Conservation (phyloP, 2,329 filamentous ascomycete genomes). For the Fusarium sp. region DNA sequence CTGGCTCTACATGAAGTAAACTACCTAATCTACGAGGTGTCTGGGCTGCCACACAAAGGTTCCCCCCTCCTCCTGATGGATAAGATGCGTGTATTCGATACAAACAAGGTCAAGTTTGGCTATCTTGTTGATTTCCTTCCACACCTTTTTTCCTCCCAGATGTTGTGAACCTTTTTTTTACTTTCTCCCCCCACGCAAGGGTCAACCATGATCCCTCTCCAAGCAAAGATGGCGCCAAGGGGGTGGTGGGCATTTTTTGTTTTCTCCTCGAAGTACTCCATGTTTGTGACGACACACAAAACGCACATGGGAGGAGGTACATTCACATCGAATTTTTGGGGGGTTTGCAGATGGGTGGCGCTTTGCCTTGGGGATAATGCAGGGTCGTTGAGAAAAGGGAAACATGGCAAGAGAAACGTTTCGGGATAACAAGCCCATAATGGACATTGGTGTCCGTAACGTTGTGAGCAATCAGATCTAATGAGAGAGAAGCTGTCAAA, state of each 20-base stretch:
- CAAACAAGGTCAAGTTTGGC: not conserved
- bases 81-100: not conserved
- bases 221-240: not conserved
- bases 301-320: not conserved
- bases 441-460: not conserved
- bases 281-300: not conserved
- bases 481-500: not conserved
- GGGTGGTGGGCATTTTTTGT: not conserved
- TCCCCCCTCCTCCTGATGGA: not conserved
- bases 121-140: not conserved
- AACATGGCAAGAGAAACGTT: not conserved
- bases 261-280: not conserved
- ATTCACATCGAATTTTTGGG: not conserved
- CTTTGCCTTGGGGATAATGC: not conserved
- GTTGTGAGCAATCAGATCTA: not conserved
- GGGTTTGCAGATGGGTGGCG: not conserved
- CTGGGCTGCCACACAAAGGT: not conserved
- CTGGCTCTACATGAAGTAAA: not conserved
- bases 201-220: not conserved
- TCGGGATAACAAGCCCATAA: not conserved
- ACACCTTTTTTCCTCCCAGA: not conserved
- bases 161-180: not conserved
- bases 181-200: not conserved
- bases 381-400: not conserved
- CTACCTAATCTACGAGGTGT: not conserved